Evolutionary conservation across 1,284 basidiomycete genomes (phyloP), one percentile per base, ranked within the genome.

Genomic region (Irpex sp.): DNA sequence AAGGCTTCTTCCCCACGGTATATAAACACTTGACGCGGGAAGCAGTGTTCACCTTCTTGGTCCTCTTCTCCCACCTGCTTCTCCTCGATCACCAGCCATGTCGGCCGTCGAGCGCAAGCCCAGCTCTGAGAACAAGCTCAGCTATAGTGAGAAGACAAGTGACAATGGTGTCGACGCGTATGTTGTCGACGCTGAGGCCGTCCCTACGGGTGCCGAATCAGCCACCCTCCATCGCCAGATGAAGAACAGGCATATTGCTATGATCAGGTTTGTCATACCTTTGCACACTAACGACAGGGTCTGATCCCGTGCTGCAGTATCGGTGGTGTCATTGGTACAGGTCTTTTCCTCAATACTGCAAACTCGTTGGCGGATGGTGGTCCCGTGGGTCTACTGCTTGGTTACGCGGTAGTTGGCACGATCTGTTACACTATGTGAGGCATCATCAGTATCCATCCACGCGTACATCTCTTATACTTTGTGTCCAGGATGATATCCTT

Each of bases 251-350:
- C 72, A 73, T 38, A 72, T 73, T 51, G 65, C 71, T 11, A 73
- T 73, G 87, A 89, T 89, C 65, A 88, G 85, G 86, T 85, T 64
- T 44, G 73, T 62, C 3, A 54, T 21, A 37, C 34, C 17, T 49
- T 60, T 38, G 19, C 31, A 31, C 47, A 56, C 36, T 2, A 26
- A 26, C 26, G 26, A 26, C 52, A 21, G 17, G n/a, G 44, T n/a
- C 9, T 31, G 34, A 38, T 59, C 21, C 56, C 38, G 7, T 47
- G 44, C 21, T 38, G 56, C 60, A 78, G 76, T 69, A 77, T 78
- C 55, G 76, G 76, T 59, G 77, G 76, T 74, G 90, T 92, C 62
- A 91, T 92, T 66, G 91, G 91, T 40, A 91, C 89, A 56, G 85
- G 87, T 64, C 77, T 90, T 19, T 89, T 88, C 74, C 73, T 92